A percentile compares a stretch with the other conserved stretches of the same genome.
Conservation (phyloP, 1,284 basidiomycete species). For the Inonotus obliquus region DNA sequence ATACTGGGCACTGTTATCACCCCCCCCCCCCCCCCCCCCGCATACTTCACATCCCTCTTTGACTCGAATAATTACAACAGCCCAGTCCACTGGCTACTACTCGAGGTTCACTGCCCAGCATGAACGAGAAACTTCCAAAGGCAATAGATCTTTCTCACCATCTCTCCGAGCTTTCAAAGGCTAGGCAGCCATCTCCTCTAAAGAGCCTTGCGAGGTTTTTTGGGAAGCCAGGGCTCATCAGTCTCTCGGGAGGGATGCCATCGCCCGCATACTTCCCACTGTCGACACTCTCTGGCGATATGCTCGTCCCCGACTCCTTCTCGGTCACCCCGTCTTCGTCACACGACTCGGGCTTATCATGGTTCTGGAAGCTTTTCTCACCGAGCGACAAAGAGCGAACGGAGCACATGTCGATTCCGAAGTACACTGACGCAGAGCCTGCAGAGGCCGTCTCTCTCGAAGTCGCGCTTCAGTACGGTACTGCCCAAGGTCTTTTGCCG, state of each 20-base stretch:
- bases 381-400: conserved; percentile 40
- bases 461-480: conserved; percentile 70
- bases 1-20: neutral
- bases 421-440: conserved; percentile 40
- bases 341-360: conserved; percentile 37
- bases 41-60: neutral
- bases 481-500: conserved; percentile 48
- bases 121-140: conserved; percentile 26
- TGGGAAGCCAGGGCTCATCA: conserved; percentile 45
- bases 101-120: neutral
- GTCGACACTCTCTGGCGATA: conserved; percentile 46
- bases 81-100: neutral
- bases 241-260: conserved; percentile 60
- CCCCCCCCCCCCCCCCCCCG: neutral
- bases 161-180: conserved; percentile 49
- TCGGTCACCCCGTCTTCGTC: conserved; percentile 24
- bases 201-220: conserved; percentile 60
- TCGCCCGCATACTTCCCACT: conserved; percentile 61
- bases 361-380: conserved; percentile 64
- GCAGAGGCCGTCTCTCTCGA: conserved; percentile 57
- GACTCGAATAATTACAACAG: neutral
- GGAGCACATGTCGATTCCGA: conserved; percentile 53
- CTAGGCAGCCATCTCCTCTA: conserved; percentile 52
- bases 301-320: conserved; percentile 35
- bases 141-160: conserved; percentile 58